Evolutionary conservation across 805 yeast species (phyloP).

Genomic region (Yamadazyma tumulicola): DNA sequence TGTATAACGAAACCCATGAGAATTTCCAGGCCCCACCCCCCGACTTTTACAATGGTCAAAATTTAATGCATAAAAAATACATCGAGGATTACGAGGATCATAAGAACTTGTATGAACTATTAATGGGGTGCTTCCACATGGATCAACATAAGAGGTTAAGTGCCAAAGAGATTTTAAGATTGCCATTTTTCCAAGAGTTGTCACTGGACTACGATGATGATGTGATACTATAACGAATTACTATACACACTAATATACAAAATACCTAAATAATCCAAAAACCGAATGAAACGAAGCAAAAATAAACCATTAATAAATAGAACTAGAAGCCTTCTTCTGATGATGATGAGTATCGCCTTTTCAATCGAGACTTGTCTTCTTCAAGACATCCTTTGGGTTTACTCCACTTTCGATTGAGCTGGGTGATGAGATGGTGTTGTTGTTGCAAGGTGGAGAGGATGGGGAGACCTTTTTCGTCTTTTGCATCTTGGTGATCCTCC

Average conservation of each 20-base stretch:
- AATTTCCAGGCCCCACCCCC: slow-evolving; percentile 22
- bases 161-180: slow-evolving; percentile 53
- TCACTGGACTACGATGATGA: slow-evolving; percentile 33
- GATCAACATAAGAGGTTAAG: slow-evolving; percentile 55
- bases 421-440: slow-evolving; percentile 31
- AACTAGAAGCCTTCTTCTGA: slow-evolving; percentile 6
- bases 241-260: slow-evolving; percentile 1
- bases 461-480: slow-evolving; percentile 8
- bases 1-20: slow-evolving; percentile 42
- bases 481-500: slow-evolving; percentile 9
- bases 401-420: slow-evolving; percentile 41
- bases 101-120: slow-evolving; percentile 49
- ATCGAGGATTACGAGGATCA: slow-evolving; percentile 36
- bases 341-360: slow-evolving; percentile 9
- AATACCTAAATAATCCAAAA: background rate
- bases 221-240: slow-evolving; percentile 11
- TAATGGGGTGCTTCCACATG: slow-evolving; percentile 55
- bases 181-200: slow-evolving; percentile 58
- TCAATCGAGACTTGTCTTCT: slow-evolving; percentile 3
- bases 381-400: slow-evolving; percentile 17
- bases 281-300: background rate
- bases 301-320: background rate
- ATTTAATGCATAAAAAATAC: slow-evolving; percentile 9
- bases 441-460: slow-evolving; percentile 18
- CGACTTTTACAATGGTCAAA: slow-evolving; percentile 5